Conservation (phyloP, 2,329 filamentous ascomycete species). For the Fusarium buxicola region DNA sequence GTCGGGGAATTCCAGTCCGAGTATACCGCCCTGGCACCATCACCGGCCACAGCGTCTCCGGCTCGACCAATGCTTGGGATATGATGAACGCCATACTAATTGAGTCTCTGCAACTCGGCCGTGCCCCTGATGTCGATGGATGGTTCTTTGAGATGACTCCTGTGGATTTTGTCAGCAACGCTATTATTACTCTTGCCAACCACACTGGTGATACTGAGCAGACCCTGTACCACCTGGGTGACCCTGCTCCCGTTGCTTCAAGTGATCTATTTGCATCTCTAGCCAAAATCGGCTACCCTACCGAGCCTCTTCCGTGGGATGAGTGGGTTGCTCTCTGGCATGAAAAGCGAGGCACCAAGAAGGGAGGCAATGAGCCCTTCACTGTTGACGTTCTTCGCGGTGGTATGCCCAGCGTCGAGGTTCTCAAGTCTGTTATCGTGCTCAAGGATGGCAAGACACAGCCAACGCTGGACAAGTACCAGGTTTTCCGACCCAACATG, state of each 20-base stretch:
- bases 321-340: conserved; percentile 81
- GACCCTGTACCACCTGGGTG: conserved; percentile 78
- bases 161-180: conserved; percentile 82
- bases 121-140: conserved; percentile 75
- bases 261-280: conserved; percentile 73
- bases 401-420: conserved; percentile 82
- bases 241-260: conserved; percentile 76
- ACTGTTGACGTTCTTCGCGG: conserved; percentile 83
- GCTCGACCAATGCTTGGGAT: conserved; percentile 83
- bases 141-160: conserved; percentile 89
- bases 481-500: conserved; percentile 74
- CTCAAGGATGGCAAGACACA: conserved; percentile 77
- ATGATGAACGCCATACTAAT: conserved; percentile 80
- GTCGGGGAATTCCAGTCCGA: conserved; percentile 75
- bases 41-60: conserved; percentile 79
- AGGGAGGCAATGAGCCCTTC: conserved; percentile 77
- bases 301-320: conserved; percentile 73
- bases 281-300: conserved; percentile 75
- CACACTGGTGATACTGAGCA: conserved; percentile 71
- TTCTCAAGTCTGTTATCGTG: conserved; percentile 76
- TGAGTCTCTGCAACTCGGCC: conserved; percentile 79
- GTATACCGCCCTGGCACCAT: conserved; percentile 82
- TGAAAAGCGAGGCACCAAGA: conserved; percentile 72
- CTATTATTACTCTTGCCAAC: conserved; percentile 77
- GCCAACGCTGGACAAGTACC: conserved; percentile 64